Evolutionary conservation across 2,329 filamentous ascomycete genomes (phyloP), one percentile per base, ranked within the genome.

Genomic region (Dichotomopilus funicola): DNA sequence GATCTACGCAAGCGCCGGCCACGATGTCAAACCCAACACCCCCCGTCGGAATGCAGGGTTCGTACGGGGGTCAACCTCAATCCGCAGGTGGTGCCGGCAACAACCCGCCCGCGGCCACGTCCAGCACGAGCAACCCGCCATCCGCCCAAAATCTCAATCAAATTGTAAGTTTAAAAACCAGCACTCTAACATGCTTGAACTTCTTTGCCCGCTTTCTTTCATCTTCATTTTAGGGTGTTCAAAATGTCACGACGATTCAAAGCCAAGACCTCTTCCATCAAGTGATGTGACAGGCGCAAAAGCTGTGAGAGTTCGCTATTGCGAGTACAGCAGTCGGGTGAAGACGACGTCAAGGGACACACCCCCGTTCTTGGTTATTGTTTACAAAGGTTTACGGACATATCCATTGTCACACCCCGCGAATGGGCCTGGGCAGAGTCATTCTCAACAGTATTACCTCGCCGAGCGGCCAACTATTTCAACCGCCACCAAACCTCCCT

Each of bases 131-230:
- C 12, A 58, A 72, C 1, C 65, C 72, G 19, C 70, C 90, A 73
- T 90, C 87, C 2, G 90, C 92, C 60, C 89, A 95, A 66, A 95
- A 96, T 67, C 72, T 96, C 1, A 97, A 97, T 66, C 91, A 96
- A 64, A 97, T 97, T 72, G 92, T 96, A 80, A 81, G 91, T 75
- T 12, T 27, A 27, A 27, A 27, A 27, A 27, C 19, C 19, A 27
- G 19, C 19, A 27, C 19, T 27, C 19, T 27, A 27, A 27, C 19
- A 27, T 27, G 19, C 19, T 27, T 27, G 19, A 27, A 27, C 19
- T 27, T 27, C 19, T 27, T 27, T 27, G 19, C 19, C 19, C 19
- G 19, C 19, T 27, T 27, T 27, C 19, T 27, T 27, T 27, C 19
- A 27, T 27, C 19, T 27, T 27, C 19, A 27, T 27, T 27, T 27